phyloP scores from a whole-genome alignment of 2,329 filamentous ascomycete species.

The Penicillium aurantiogriseum region DNA sequence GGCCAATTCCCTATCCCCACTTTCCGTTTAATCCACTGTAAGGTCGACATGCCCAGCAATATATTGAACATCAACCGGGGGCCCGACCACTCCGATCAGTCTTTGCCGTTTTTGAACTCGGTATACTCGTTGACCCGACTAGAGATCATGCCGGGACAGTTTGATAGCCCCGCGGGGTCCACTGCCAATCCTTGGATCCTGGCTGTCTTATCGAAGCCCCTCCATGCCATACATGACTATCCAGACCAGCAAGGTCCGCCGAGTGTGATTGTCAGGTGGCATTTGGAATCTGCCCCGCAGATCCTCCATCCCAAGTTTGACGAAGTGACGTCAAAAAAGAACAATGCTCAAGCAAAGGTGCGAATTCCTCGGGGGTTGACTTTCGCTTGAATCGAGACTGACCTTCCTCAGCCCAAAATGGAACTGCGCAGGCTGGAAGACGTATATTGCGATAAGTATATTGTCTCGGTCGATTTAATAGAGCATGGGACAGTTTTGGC shows the following conservation, averaged over 20 bases:
- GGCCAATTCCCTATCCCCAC: slow-evolving; percentile 35
- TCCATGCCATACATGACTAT: slow-evolving; percentile 50
- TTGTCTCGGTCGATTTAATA: slow-evolving; percentile 66
- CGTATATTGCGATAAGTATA: slow-evolving; percentile 65
- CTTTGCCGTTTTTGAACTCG: slow-evolving; percentile 28
- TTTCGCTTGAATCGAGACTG: slow-evolving; percentile 17
- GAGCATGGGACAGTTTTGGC: slow-evolving; percentile 71
- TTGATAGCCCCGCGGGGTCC: slow-evolving; percentile 57
- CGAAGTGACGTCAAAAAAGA: slow-evolving; percentile 66
- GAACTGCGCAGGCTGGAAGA: slow-evolving; percentile 66
- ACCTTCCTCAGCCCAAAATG: slow-evolving; percentile 43
- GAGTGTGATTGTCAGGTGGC: slow-evolving; percentile 81
- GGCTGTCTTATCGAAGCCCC: slow-evolving; percentile 66
- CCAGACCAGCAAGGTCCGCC: slow-evolving; percentile 64
- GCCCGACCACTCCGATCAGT: slow-evolving; percentile 25
- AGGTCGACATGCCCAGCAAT: slow-evolving; percentile 36
- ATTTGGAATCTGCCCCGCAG: slow-evolving; percentile 65
- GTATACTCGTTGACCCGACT: slow-evolving; percentile 68
- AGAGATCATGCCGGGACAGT: slow-evolving; percentile 66
- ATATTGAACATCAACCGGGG: slow-evolving; percentile 30
- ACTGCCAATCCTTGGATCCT: slow-evolving; percentile 64
- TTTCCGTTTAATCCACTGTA: slow-evolving; percentile 40
- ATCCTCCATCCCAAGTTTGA: slow-evolving; percentile 73
- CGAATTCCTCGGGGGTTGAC: neutral
- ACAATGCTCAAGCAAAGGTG: slow-evolving; percentile 48